Evolutionary conservation across 2,329 filamentous ascomycete genomes (phyloP), one percentile per base, ranked within the genome.

Genomic region (Thermochaetoides dissita): DNA sequence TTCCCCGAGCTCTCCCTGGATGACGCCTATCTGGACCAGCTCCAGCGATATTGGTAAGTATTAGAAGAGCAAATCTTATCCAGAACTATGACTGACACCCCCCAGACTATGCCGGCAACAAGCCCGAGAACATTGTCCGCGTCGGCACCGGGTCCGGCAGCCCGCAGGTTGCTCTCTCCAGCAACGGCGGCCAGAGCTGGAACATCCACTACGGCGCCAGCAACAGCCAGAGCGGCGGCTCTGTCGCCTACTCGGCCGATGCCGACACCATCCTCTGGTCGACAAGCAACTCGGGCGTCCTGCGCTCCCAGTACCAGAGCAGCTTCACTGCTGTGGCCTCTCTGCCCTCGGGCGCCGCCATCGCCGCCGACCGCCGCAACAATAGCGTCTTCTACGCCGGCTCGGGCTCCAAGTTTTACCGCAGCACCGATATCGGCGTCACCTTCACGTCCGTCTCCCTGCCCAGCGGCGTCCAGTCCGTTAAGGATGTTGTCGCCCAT

Each of bases 401-500:
- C 0, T 66, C 64, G 0, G 63, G 59, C 1, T 56, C 60, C 0
- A 58, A 51, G 3, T 69, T 76, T 50, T 76, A 74, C 49, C 63
- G 70, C 10, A 76, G 71, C 10, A 66, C 60, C 7, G 57, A 76
- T 51, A 59, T 57, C 0, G 72, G 63, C 1, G 50, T 59, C 0
- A 66, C 65, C 7, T 76, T 76, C 34, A 7, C 7, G 2, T n/a
- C 34, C 9, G n/a, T 35, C 34, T 8, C 7, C 34, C 7, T 35
- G 10, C 34, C 34, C 3, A 58, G 59, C n/a, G 63, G 61, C 32
- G 47, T 46, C 3, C 63, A 57, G 2, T 54, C 60, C 11, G 60
- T 81, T 43, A 75, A 75, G 34, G 66, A 69, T 31, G 65, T 82
- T 8, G 71, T 70, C 10, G 65, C 64, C 1, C 66, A 79, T 47